These are phyloP conservation scores for Lanmaoa pseudosensibilis DNA, from an alignment of 768 basidiomycete species.

Conservation along the genomic window DNA sequence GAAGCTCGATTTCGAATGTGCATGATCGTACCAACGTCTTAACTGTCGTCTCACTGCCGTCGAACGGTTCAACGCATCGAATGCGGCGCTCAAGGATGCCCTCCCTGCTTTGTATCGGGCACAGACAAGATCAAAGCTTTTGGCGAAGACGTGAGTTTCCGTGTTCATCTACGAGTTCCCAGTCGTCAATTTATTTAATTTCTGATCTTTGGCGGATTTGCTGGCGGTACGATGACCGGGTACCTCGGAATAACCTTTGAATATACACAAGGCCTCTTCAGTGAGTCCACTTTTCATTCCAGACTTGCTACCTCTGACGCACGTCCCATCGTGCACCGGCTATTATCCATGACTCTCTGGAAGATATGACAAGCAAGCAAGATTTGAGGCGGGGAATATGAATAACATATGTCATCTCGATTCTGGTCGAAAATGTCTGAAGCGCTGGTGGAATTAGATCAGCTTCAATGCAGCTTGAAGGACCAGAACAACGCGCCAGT, in stretches of 20 bases:
- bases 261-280: conserved; percentile 20
- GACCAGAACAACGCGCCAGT: too few species aligned
- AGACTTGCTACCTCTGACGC: not conserved
- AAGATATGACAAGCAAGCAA: too few species aligned
- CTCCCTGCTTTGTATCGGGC: conserved; percentile 39
- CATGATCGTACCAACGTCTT: conserved; percentile 27
- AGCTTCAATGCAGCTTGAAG: too few species aligned
- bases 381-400: too few species aligned
- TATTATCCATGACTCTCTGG: too few species aligned
- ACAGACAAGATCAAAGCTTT: conserved; percentile 36
- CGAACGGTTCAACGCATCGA: conserved; percentile 28
- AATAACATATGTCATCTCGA: too few species aligned
- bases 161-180: not conserved
- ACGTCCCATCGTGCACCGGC: too few species aligned
- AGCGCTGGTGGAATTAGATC: too few species aligned
- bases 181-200: not conserved
- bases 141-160: conserved; percentile 34
- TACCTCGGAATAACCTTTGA: conserved; percentile 16
- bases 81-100: conserved; percentile 32
- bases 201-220: conserved; percentile 22
- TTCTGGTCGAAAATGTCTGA: too few species aligned
- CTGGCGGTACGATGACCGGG: conserved; percentile 20
- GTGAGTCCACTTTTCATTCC: conserved; percentile 4
- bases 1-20: conserved; percentile 19
- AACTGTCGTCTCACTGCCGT: conserved; percentile 23